A percentile compares a stretch with the other conserved stretches of the same genome.
phyloP scores from a whole-genome alignment of 306 rosid genomes.

The Cucumis melo region DNA sequence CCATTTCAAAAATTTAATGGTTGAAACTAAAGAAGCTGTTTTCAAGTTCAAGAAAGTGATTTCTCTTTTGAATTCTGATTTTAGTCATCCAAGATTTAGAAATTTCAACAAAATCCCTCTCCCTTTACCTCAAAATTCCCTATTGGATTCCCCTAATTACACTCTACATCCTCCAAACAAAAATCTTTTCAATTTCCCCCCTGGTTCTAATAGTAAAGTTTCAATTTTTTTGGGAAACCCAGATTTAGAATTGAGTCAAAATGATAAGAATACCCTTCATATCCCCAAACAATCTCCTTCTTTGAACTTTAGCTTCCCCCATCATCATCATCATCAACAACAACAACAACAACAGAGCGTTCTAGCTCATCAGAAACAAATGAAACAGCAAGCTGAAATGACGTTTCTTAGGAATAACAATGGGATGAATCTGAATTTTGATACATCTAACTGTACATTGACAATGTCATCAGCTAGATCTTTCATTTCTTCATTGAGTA shows the following conservation, averaged over 20 bases:
- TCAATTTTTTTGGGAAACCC: conserved; percentile 45
- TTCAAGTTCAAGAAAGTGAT: conserved; percentile 77
- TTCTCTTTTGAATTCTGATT: conserved; percentile 53
- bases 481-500: conserved; percentile 88
- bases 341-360: conserved; percentile 62
- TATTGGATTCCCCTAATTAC: conserved; percentile 60
- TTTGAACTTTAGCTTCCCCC: conserved; percentile 36
- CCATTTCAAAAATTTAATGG: conserved; percentile 33
- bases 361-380: conserved; percentile 22
- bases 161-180: conserved; percentile 25
- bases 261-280: conserved; percentile 58
- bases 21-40: conserved; percentile 82
- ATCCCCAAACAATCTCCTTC: conserved; percentile 37
- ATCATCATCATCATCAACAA: conserved; percentile 55
- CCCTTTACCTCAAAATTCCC: conserved; percentile 42
- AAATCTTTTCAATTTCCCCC: conserved; percentile 12
- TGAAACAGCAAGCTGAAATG: conserved; percentile 69
- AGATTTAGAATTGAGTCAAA: conserved; percentile 52
- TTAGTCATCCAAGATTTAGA: conserved; percentile 84
- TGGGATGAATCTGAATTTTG: conserved; percentile 77
- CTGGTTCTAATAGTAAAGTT: background rate
- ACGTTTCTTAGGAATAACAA: conserved; percentile 57
- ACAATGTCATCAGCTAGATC: conserved; percentile 89
- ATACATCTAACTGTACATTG: conserved; percentile 78
- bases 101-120: conserved; percentile 35